Evolutionary conservation across 768 basidiomycete genomes (phyloP), one percentile per base, ranked within the genome.

Genomic region (Thelephora ganbajun): DNA sequence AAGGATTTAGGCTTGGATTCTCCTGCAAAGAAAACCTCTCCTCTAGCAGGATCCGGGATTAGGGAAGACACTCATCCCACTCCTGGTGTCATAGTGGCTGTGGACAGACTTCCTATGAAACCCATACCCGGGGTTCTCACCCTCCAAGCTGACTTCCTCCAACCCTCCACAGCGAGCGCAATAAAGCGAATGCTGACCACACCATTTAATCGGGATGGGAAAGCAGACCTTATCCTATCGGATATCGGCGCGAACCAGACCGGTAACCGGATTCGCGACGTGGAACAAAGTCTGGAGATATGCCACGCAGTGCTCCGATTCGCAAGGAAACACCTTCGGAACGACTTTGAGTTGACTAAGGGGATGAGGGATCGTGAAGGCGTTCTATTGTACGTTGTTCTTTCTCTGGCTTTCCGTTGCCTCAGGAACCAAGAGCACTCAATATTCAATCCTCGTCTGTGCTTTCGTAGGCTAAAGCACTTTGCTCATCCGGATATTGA

Each of bases 201-300:
- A 34, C 47, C 60, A 20, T 53, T 52, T 19, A 66, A 67, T 48
- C 57, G 58, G 2, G 57, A 61, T 14, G 62, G 65, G 9, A n/a
- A 74, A 72, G 61, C 83, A 79, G 6, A 97, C 59, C 66, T 93
- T 14, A 74, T 96, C 20, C 69, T 96, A 3, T 88, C 83, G 6
- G 93, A 96, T 58, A 92, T 97, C 83, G 87, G 91, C 14, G 79
- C 79, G 16, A 91, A 92, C 60, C 69, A 78, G 50, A 75, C 82
- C 2, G 93, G 94, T 5, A 79, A 83, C 50, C 61, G 69, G 14
- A 61, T 64, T 0, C 69, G 70, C 44, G 93, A 98, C 62, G 72
- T 74, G 1, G 72, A 80, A 56, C 61, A 70, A 9, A 81, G 81
- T 49, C 69, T 93, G 30, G 72, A 81, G 34, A 80, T 97, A 18